Base-by-base conservation (phyloP, 176 grass and related monocot genomes). In the Rhynchospora pubera region DNA sequence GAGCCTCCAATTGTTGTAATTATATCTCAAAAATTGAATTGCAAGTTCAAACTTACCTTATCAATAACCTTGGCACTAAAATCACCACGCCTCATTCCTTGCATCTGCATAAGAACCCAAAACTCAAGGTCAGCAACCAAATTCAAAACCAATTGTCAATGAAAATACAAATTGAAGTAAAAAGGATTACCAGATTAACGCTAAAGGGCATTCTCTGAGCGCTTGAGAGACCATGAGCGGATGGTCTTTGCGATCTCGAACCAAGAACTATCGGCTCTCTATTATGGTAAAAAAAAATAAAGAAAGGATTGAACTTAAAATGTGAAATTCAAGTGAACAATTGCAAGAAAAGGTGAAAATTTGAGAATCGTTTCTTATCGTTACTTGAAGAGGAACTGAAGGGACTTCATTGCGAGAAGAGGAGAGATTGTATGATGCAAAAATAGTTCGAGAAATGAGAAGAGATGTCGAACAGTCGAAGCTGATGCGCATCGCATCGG, bases 111-210 rank as follows among this genome's bases (percentile, higher is more conserved):
- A 16, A 48, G 61, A 82, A 66, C 26, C 7, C 21, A 26, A 65
- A 82, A 64, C 47, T 66, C 21, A 50, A 32, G 45, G n/a, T 65
- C 22, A 32, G 11, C 66, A 46, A 39, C 9, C 34, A 75, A 47
- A 50, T 83, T 72, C 47, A 42, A 56, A 34, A 6, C 47, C 13
- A 39, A 43, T 72, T 39, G 26, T 26, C n/a, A 7, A 52, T 43
- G 32, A 81, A 57, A 58, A 34, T 9, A 84, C 60, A 32, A 76
- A 21, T 19, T 55, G 77, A 24, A 74, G 70, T 52, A 24, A 8
- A 14, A 74, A 26, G 7, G 8, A 61, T 44, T 77, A 79, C 80
- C 85, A 83, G 51, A 83, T 83, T 83, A 55, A 87, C 74, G 9
- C 69, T 61, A 23, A 65, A 77, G 34, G 80, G 79, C 10, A 57